phyloP scores from a whole-genome alignment of 2,329 filamentous ascomycete species.

The Trichoderma aggressivum region DNA sequence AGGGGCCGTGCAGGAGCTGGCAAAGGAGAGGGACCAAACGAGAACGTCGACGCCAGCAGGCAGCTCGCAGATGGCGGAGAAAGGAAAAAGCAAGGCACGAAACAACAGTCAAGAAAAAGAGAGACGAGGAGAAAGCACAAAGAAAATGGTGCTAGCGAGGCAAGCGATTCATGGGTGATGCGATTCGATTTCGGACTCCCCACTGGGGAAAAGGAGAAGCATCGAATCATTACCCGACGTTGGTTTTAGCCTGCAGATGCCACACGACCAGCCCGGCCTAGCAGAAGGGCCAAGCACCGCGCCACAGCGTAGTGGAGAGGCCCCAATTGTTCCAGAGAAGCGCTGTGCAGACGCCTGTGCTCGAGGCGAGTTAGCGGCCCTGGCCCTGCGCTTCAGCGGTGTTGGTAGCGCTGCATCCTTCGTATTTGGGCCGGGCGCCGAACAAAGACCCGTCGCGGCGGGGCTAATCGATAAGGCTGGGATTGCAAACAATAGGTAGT shows the following conservation, averaged over 20 bases:
- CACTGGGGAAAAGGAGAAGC: conserved; percentile 15
- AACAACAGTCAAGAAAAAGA: not conserved
- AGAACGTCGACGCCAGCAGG: not conserved
- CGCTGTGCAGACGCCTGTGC: conserved; percentile 5
- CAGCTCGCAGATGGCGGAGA: not conserved
- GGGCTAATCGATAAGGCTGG: conserved; percentile 15
- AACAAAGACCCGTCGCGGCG: not conserved
- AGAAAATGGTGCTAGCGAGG: conserved; percentile 13
- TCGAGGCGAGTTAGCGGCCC: not conserved
- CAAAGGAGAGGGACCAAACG: not conserved
- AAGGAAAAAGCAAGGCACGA: not conserved
- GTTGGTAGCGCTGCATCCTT: not conserved
- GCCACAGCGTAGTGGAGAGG: conserved; percentile 11
- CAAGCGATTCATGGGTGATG: conserved; percentile 18
- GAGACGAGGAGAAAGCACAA: conserved; percentile 1
- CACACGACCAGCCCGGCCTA: not conserved
- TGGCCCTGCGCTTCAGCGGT: conserved; percentile 4
- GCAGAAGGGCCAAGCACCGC: conserved; percentile 2
- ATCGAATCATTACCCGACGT: conserved; percentile 16
- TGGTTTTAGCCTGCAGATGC: conserved; percentile 11
- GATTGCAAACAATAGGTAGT: not conserved
- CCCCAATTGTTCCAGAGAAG: not conserved
- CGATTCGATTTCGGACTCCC: conserved; percentile 8
- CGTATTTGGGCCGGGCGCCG: conserved; percentile 3
- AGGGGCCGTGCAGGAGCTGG: conserved; percentile 3